phyloP scores from a whole-genome alignment of 2,329 filamentous ascomycete genomes.

The Corniculantispora saksenae region DNA sequence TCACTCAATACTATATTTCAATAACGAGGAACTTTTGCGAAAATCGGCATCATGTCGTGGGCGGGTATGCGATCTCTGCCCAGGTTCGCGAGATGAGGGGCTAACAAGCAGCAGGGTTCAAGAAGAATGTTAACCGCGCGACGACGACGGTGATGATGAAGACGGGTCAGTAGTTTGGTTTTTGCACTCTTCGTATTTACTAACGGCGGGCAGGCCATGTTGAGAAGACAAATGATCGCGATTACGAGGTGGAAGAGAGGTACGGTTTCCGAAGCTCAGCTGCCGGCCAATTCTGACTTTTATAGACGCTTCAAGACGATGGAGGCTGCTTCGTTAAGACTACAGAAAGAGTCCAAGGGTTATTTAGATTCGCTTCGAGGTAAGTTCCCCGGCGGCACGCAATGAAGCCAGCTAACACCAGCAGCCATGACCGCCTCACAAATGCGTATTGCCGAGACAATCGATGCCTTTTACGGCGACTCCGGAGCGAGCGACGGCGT shows the following conservation, averaged over 20 bases:
- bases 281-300: conserved; percentile 24
- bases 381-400: conserved; percentile 34
- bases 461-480: conserved; percentile 98
- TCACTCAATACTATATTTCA: neutral
- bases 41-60: conserved; percentile 62
- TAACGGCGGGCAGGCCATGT: conserved; percentile 69
- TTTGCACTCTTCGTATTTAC: neutral
- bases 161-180: conserved; percentile 61
- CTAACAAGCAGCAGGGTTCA: conserved; percentile 43
- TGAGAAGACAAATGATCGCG: conserved; percentile 96
- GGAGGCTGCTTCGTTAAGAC: conserved; percentile 86
- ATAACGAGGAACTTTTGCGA: neutral
- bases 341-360: conserved; percentile 98
- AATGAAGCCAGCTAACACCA: neutral
- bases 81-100: conserved; percentile 32
- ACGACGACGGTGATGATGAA: conserved; percentile 99
- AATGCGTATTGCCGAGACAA: conserved; percentile 98
- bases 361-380: conserved; percentile 94
- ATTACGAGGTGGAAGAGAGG: conserved; percentile 97
- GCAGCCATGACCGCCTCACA: conserved; percentile 97
- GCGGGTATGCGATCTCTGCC: conserved; percentile 53
- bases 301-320: conserved; percentile 90
- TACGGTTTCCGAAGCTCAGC: conserved; percentile 36
- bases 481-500: conserved; percentile 93
- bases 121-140: conserved; percentile 97